A percentile compares a stretch with the other conserved stretches of the same genome.
phyloP scores from a whole-genome alignment of 495 filamentous ascomycete genomes.

The Xylaria cubensis region DNA sequence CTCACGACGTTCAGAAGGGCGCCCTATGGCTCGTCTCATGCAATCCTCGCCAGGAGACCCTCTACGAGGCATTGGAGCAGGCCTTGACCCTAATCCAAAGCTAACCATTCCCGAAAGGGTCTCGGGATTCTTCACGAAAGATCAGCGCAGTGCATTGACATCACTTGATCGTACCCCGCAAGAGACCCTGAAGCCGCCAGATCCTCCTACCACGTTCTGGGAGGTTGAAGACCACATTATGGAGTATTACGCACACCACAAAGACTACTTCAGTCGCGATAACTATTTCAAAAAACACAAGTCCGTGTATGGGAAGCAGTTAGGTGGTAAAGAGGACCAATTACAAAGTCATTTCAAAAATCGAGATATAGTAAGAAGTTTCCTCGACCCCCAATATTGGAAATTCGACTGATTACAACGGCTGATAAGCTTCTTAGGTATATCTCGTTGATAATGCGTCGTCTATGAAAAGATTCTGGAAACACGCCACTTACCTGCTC shows the following conservation, averaged over 20 bases:
- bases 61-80: constrained; percentile 4
- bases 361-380: not conserved
- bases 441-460: constrained; percentile 41
- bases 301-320: not conserved
- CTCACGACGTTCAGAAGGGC: constrained; percentile 29
- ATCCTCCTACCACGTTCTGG: constrained; percentile 21
- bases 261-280: not conserved
- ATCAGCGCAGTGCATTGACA: not conserved
- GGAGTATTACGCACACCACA: constrained; percentile 13
- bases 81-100: not conserved
- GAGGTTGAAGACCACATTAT: constrained; percentile 9
- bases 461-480: constrained; percentile 39
- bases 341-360: constrained; percentile 7
- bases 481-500: constrained; percentile 32
- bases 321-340: constrained; percentile 15
- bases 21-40: constrained; percentile 20
- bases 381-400: not conserved
- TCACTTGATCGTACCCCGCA: not conserved
- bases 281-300: constrained; percentile 2
- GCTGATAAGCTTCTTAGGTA: constrained; percentile 24
- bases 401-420: not conserved
- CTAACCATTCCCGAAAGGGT: not conserved
- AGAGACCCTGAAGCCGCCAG: constrained; percentile 1
- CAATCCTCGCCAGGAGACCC: not conserved
- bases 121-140: constrained; percentile 12